phyloP scores from a whole-genome alignment of 306 rosid genomes.

The Cucumis melo region DNA sequence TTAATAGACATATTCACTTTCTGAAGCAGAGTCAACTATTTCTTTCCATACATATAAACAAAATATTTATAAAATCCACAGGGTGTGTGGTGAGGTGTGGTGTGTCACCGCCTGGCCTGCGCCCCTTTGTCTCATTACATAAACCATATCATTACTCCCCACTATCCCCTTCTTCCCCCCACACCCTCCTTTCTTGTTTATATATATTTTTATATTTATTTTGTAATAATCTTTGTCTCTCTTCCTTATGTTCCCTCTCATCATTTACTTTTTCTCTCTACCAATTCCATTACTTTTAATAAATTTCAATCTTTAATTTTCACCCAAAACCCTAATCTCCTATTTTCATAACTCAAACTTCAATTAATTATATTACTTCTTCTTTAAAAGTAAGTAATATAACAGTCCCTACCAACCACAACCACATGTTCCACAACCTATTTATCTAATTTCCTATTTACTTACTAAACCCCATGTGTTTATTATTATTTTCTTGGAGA shows the following conservation, averaged over 20 bases:
- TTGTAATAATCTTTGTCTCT: background rate
- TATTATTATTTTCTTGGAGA: no score
- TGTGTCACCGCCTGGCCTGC: background rate
- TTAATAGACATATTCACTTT: no score
- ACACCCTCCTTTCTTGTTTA: background rate
- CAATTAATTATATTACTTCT: no score
- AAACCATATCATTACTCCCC: slow-evolving; percentile 1
- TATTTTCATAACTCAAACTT: no score
- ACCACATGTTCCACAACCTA: background rate
- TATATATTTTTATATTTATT: no score
- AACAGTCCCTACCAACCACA: background rate
- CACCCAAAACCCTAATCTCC: no score
- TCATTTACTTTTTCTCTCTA: background rate
- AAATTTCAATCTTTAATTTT: no score
- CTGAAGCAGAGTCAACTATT: background rate
- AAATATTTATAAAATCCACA: no score
- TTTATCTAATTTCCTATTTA: no score
- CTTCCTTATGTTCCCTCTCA: background rate
- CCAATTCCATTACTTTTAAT: no score
- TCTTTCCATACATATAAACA: background rate
- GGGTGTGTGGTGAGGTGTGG: no score
- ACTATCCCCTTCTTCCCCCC: background rate
- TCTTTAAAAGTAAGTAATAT: no score
- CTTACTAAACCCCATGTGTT: background rate
- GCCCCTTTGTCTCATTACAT: slow-evolving; percentile 5